Evolutionary conservation across 2,329 filamentous ascomycete genomes (phyloP), one percentile per base, ranked within the genome.

Genomic region (Claviceps spartinae): DNA sequence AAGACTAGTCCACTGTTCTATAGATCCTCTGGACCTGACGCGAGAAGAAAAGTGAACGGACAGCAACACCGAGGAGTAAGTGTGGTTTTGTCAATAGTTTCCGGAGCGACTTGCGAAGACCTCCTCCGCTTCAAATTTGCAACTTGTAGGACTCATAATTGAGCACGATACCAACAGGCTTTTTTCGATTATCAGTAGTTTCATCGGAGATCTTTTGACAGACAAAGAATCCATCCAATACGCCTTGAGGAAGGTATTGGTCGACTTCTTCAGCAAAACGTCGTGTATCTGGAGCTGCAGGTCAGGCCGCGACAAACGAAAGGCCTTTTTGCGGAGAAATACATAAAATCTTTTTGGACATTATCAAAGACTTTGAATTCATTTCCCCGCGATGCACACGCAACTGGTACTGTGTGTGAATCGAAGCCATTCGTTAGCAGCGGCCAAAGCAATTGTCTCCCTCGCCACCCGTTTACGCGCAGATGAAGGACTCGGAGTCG

Each of bases 281-380:
- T 91, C 16, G 74, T 78, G 52, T 91, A 93, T 62, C 74, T 90
- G 13, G 88, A 94, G 64, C 76, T 93, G 24, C 81, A 88, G 44
- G 91, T 87, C 0, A 93, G 86, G 1, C 88, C 88, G 1, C 79
- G 88, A 50, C 73, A 76, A 2, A 78, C 83, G 37, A 71, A 75
- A 3, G 62, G 66, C 0, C 68, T 87, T 41, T 77, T 80, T 24
- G 80, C 81, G 56, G 74, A 76, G 4, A 70, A 72, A 51, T 91
- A 93, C 65, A 73, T 91, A 36, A 70, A 37, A 77, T 77, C 5
- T 74, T 93, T n/a, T 72, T 89, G 8, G 65, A 70, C n/a, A 73
- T 78, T n/a, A 81, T 91, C 34, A 63, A 68, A 2, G 60, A 64
- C 2, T 82, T 79, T 59, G 73, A 76, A 60, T 57, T 41, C 58